Evolutionary conservation across 345 rosid species (phyloP).

Genomic region (Gossypium anomalum): DNA sequence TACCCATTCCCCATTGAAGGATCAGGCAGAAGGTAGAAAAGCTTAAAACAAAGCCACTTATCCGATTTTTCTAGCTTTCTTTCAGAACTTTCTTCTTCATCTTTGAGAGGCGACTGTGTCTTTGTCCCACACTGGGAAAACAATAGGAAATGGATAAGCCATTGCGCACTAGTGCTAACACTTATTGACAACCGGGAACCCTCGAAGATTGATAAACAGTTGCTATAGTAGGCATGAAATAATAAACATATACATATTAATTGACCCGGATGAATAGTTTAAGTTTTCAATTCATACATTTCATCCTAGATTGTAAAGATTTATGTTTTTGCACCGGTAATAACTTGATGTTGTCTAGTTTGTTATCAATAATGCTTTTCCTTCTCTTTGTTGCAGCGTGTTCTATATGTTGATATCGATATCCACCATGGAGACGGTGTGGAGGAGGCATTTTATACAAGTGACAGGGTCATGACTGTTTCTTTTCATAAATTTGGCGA

Average conservation of each 20-base stretch:
- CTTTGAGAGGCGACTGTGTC: not conserved
- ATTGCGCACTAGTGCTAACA: not conserved
- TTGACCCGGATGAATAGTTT: not conserved
- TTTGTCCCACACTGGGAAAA: not conserved
- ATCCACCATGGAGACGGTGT: constrained; percentile 72
- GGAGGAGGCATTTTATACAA: constrained; percentile 72
- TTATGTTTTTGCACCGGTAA: not conserved
- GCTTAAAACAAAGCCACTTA: not conserved
- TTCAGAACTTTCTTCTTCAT: not conserved
- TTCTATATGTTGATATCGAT: constrained; percentile 64
- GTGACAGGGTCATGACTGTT: constrained; percentile 69
- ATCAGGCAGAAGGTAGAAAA: not conserved
- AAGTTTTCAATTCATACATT: not conserved
- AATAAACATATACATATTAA: not conserved
- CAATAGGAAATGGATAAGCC: not conserved
- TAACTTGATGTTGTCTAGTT: not conserved
- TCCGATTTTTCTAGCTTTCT: not conserved
- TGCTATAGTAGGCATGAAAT: not conserved
- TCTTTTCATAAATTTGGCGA: constrained; percentile 72
- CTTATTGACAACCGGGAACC: not conserved
- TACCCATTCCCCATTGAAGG: too few species aligned
- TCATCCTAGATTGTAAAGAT: not conserved
- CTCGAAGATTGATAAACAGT: not conserved
- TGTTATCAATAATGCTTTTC: constrained; percentile 3
- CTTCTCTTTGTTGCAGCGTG: constrained; percentile 41